Conservation (phyloP, 345 rosid genomes). For the Populus nigra region DNA sequence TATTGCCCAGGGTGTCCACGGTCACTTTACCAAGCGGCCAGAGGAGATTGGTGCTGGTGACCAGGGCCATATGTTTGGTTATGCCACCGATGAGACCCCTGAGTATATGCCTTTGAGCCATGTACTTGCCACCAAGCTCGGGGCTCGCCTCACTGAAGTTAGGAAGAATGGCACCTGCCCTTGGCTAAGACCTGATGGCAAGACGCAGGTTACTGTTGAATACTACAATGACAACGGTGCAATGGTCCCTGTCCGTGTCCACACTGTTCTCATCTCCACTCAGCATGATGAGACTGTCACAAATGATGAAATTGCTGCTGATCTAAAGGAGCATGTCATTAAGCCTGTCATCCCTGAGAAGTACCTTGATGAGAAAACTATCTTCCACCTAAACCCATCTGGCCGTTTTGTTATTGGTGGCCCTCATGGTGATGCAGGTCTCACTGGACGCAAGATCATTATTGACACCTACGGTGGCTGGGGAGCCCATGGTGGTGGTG, state of each 20-base stretch:
- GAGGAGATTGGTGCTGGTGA: constrained; percentile 41
- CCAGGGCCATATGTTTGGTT: constrained; percentile 42
- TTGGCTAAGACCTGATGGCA: constrained; percentile 38
- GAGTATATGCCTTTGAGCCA: constrained; percentile 38
- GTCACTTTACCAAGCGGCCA: constrained; percentile 41
- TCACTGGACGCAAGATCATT: constrained; percentile 38
- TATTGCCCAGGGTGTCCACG: constrained; percentile 41
- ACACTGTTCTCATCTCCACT: constrained; percentile 41
- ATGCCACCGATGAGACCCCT: constrained; percentile 38
- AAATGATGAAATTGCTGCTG: constrained; percentile 36
- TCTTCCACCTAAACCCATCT: constrained; percentile 41
- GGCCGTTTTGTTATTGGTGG: constrained; percentile 41
- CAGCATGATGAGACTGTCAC: constrained; percentile 42
- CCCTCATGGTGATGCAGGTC: constrained; percentile 41
- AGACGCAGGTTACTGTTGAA: constrained; percentile 38
- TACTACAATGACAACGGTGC: constrained; percentile 35
- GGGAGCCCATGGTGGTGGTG: constrained; percentile 44
- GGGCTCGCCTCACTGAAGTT: constrained; percentile 35
- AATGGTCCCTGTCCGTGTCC: constrained; percentile 39
- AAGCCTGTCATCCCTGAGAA: constrained; percentile 39
- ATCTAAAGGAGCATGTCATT: constrained; percentile 40
- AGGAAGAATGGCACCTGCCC: constrained; percentile 38
- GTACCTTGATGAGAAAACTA: constrained; percentile 42
- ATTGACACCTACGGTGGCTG: constrained; percentile 41
- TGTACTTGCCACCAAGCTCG: constrained; percentile 39